These are phyloP conservation scores for Russula emetica DNA, from an alignment of 768 basidiomycete genomes.

Conservation along the genomic window DNA sequence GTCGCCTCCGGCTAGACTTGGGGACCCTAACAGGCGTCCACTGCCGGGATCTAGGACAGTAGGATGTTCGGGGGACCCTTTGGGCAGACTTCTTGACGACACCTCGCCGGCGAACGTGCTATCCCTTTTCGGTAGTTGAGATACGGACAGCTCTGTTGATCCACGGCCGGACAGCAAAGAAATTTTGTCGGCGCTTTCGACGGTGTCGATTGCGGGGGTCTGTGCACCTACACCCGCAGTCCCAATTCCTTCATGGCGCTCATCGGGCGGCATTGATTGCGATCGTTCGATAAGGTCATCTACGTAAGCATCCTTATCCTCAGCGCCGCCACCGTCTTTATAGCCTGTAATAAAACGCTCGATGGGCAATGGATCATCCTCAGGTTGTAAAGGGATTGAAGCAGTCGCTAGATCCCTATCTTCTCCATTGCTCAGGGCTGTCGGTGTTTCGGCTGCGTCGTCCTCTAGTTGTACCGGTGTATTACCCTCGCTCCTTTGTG, in stretches of 20 bases:
- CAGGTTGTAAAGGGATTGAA: neutral
- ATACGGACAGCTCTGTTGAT: neutral
- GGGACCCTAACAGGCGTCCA: neutral
- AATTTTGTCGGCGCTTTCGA: neutral
- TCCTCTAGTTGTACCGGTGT: slow-evolving; percentile 22
- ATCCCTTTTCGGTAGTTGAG: neutral
- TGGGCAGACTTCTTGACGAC: neutral
- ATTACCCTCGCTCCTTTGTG: slow-evolving; percentile 19
- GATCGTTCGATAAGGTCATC: neutral
- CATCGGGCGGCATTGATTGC: neutral
- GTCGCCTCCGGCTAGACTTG: slow-evolving; percentile 5
- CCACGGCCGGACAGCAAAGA: neutral
- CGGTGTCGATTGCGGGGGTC: neutral
- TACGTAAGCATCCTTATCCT: neutral
- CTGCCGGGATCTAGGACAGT: neutral
- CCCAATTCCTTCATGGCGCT: neutral
- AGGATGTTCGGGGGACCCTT: neutral
- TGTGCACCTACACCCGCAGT: neutral
- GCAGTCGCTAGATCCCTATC: neutral
- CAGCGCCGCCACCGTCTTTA: neutral
- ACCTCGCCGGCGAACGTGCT: neutral
- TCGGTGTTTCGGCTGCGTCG: slow-evolving; percentile 5
- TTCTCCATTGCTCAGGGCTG: neutral
- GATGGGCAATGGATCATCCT: neutral
- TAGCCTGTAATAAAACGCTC: neutral